A percentile compares a stretch with the other conserved stretches of the same genome.
phyloP scores from a whole-genome alignment of 2,329 filamentous ascomycete genomes.

The Fusarium caatingaense region DNA sequence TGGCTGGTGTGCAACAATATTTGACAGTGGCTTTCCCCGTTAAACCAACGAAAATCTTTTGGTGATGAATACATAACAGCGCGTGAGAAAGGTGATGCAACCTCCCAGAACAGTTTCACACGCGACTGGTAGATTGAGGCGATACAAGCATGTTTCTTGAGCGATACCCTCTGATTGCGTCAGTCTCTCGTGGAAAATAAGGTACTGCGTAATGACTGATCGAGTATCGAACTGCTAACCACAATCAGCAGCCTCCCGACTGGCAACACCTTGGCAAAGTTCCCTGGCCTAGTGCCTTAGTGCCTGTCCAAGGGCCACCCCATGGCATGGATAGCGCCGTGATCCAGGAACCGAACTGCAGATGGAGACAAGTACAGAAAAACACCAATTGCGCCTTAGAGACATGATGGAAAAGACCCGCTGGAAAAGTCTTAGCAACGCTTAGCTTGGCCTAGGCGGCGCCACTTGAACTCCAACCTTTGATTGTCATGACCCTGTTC shows the following conservation, averaged over 20 bases:
- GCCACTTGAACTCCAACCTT: slow-evolving; percentile 45
- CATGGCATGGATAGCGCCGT: slow-evolving; percentile 44
- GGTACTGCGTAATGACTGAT: slow-evolving; percentile 16
- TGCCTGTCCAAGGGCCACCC: slow-evolving; percentile 38
- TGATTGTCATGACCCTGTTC: slow-evolving; percentile 42
- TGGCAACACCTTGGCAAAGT: slow-evolving; percentile 25
- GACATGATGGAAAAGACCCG: slow-evolving; percentile 21
- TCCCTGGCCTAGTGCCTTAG: slow-evolving; percentile 16
- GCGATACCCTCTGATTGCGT: slow-evolving; percentile 17
- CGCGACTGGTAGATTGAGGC: slow-evolving; percentile 15
- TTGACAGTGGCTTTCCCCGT: slow-evolving; percentile 9
- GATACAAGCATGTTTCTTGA: slow-evolving; percentile 25
- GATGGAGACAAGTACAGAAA: slow-evolving; percentile 32
- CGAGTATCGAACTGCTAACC: slow-evolving; percentile 30
- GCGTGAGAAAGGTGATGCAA: slow-evolving; percentile 32
- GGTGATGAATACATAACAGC: slow-evolving; percentile 9
- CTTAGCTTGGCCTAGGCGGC: slow-evolving; percentile 41
- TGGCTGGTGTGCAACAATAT: slow-evolving; percentile 24
- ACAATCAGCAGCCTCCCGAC: slow-evolving; percentile 30
- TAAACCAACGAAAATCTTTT: slow-evolving; percentile 6
- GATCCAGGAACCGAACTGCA: slow-evolving; percentile 45
- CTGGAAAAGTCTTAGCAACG: slow-evolving; percentile 36
- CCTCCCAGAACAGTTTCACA: slow-evolving; percentile 33
- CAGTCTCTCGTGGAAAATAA: neutral
- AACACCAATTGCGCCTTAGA: slow-evolving; percentile 15